Conservation (phyloP, 306 rosid genomes). For the Casuarina cunninghamiana region DNA sequence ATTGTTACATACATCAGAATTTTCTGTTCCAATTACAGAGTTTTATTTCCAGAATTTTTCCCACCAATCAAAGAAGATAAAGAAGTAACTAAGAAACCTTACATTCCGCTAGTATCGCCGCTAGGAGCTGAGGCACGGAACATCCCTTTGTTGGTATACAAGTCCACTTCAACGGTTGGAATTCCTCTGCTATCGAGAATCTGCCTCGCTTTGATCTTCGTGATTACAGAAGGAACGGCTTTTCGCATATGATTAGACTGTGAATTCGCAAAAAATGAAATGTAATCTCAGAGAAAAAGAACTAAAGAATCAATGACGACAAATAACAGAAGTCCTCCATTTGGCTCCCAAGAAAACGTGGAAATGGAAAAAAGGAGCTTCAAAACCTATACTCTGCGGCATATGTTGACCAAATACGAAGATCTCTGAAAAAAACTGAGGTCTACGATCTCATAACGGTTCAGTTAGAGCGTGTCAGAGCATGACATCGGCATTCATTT, state of each 20-base stretch:
- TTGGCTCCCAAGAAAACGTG: background rate
- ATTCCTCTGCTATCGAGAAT: conserved; percentile 96
- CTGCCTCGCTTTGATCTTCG: conserved; percentile 85
- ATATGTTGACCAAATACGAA: background rate
- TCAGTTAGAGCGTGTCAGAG: background rate
- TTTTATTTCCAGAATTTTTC: background rate
- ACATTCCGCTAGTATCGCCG: conserved; percentile 77
- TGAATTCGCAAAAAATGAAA: background rate
- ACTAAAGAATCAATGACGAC: background rate
- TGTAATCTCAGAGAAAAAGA: background rate
- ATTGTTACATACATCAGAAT: background rate
- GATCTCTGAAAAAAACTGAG: background rate
- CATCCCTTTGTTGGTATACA: conserved; percentile 74
- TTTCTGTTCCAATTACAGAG: background rate
- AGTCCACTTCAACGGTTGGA: conserved; percentile 93
- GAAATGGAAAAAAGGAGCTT: background rate
- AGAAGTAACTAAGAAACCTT: conserved; percentile 9
- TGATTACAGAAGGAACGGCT: conserved; percentile 71
- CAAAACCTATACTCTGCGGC: background rate
- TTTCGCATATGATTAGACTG: conserved; percentile 85
- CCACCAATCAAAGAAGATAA: conserved; percentile 1
- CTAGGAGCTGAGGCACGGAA: conserved; percentile 90
- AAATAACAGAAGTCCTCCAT: background rate
- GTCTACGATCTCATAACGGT: background rate
- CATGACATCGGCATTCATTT: background rate